Base-by-base conservation (phyloP, 805 yeast genomes). In the Grigorovia jiainica region DNA sequence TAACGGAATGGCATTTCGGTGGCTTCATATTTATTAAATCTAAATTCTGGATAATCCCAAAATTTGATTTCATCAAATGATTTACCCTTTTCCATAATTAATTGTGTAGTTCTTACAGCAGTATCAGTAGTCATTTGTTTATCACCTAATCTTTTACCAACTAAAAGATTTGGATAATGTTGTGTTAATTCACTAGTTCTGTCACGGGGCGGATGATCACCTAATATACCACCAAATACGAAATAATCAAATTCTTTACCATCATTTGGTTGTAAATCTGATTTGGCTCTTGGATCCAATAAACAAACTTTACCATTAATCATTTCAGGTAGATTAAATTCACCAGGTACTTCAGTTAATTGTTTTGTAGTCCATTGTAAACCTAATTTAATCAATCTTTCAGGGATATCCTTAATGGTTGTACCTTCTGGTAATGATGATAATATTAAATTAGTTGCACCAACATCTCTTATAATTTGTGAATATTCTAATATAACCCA, bases 1-100 rank as follows among this genome's bases (percentile, higher is more conserved):
- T 90, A 90, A 57, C 98, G 73, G 67, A 90, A 90, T 3, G 98
- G 98, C 98, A 90, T 90, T 58, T 90, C 97, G 0, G 96, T 87
- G 3, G 95, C 84, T 63, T 92, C 98, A 55, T 84, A 77, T 59
- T 81, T 82, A 63, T 71, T 81, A 67, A 84, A 90, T 58, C 87
- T 76, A 52, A 90, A 82, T 63, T 90, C 97, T 3, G 98, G 98
- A 58, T 85, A 87, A 60, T 92, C 97, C 40, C 90, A 77, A 59
- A 86, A 90, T 43, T 76, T 74, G 47, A 92, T 86, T 40, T 83
- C 75, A 47, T 82, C 84, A 52, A 90, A 83, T 19, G 61, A 58
- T 1, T 53, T 66, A 41, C 71, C 65, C 34, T 74, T 72, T 44
- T 79, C 77, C n/a, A 86, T 67, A 23, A 90, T 89, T 36, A 73